A percentile compares a stretch with the other conserved stretches of the same genome.
Conservation (phyloP, 225 moss, liverwort and hornwort species). For the Bryum argenteum region DNA sequence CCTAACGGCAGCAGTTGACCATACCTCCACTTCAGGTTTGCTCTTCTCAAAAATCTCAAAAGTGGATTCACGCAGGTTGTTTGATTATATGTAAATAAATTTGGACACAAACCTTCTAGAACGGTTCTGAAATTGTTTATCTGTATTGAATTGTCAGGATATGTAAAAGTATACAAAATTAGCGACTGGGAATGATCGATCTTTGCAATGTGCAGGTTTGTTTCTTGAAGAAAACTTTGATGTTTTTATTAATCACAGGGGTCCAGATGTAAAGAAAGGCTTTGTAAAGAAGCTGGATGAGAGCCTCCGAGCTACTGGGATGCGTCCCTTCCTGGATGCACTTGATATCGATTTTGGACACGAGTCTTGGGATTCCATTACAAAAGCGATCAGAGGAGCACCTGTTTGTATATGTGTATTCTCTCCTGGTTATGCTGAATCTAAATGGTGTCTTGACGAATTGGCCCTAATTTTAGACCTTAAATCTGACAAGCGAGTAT, state of each 20-base stretch:
- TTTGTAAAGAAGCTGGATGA: slow-evolving; percentile 1
- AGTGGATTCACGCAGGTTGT: neutral
- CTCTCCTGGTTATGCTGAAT: neutral
- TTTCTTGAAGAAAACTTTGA: slow-evolving; percentile 5
- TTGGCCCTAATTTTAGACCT: neutral
- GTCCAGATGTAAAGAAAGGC: slow-evolving; percentile 8
- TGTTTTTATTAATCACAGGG: slow-evolving; percentile 1
- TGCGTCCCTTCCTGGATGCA: slow-evolving; percentile 4
- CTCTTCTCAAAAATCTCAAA: neutral
- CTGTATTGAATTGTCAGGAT: neutral
- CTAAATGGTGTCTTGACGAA: slow-evolving; percentile 6
- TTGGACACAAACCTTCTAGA: too few species aligned
- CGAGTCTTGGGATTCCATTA: slow-evolving; percentile 2
- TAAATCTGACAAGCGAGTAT: neutral
- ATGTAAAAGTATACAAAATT: neutral
- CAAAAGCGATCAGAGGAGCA: slow-evolving; percentile 2
- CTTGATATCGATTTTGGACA: neutral
- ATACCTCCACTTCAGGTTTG: slow-evolving; percentile 16
- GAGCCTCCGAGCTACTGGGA: neutral
- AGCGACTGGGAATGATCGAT: neutral
- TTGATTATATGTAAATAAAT: neutral
- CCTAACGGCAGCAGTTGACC: neutral
- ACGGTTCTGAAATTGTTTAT: neutral
- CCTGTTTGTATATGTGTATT: slow-evolving; percentile 6
- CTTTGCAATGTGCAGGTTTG: slow-evolving; percentile 6